Evolutionary conservation across 345 rosid species (phyloP), one percentile per base, ranked within the genome.

Genomic region (Moringa oleifera): DNA sequence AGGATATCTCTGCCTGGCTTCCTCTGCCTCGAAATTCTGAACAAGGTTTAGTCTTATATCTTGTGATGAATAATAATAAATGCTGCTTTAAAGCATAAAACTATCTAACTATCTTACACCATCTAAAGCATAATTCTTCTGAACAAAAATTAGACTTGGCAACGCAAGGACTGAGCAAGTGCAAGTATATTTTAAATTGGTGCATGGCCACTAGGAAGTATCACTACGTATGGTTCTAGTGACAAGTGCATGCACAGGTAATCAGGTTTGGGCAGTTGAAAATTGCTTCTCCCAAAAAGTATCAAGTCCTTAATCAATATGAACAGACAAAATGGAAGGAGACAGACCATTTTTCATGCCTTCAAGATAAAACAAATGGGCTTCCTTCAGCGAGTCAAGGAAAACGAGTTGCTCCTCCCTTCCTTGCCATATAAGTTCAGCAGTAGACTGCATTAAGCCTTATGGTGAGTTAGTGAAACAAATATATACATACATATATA

Each of bases 21-120:
- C 91, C 80, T 70, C 87, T 85, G 87, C 87, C 91, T 82, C 84
- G 74, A 77, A 73, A 77, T 79, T 68, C 88, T 80, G 84, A 78
- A 77, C 59, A 51, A 46, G 56, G 66, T 70, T 80, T 74, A 80
- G 80, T 68, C 72, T 59, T 23, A 58, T 31, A 51, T 58, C 46
- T 55, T 21, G 2, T 6, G 15, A 41, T 15, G 17, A 41, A 41
- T 7, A 16, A 41, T 41, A 41, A 5, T 41, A 41, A 41, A 15
- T 1, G 12, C 16, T 41, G 47, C 47, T 41, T 41, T 41, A 4
- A 41, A 41, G 11, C 37, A 5, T 33, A 7, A 41, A 41, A 11
- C 13, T 41, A 41, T 16, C 12, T 7, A 41, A 41, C 47, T 41
- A 41, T 41, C 47, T 15, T 11, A 1, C 12, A 16, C 13, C 47